Evolutionary conservation across 2,329 filamentous ascomycete genomes (phyloP), one percentile per base, ranked within the genome.

Genomic region (Calonectria henricotiae): DNA sequence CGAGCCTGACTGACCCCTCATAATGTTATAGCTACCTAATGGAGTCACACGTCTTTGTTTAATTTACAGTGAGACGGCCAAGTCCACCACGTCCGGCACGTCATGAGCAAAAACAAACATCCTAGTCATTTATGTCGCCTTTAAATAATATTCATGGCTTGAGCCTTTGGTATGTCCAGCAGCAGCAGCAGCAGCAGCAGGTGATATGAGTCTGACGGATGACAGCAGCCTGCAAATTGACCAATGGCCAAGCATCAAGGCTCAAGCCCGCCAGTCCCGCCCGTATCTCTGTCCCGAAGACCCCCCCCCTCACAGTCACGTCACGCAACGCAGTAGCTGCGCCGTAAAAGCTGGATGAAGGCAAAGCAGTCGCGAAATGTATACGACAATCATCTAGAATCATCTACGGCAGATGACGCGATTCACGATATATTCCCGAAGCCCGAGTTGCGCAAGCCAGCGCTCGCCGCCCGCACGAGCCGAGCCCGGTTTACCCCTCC

Each of bases 401-500:
- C 51, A 58, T 55, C 51, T 4, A 37, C 32, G n/a, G 32, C n/a
- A 15, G 32, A 58, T 58, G 32, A 58, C 51, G 51, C 51, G 20
- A 58, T 58, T 58, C 32, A 58, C 51, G 51, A 58, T 25, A 39
- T 39, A 58, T 58, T 39, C 20, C 51, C 51, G 51, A 58, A 58
- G n/a, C 35, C 51, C 20, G 35, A 58, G 25, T 27, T n/a, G 35
- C 35, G 9, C 35, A 39, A 12, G 37, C 35, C 12, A 37, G 35
- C 13, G 23, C n/a, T 49, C 46, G 46, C 25, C 27, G 20, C 51
- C 51, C 51, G 51, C 32, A 39, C 12, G 51, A 39, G 51, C 51
- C 51, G 51, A 58, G 7, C 20, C 23, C 51, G 51, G 51, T 37
- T 39, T 23, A 15, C 51, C 32, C 35, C 51, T 20, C 12, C 35